Conservation (phyloP, 352 stramenopile genomes). For the Phytophthora pistaciae region DNA sequence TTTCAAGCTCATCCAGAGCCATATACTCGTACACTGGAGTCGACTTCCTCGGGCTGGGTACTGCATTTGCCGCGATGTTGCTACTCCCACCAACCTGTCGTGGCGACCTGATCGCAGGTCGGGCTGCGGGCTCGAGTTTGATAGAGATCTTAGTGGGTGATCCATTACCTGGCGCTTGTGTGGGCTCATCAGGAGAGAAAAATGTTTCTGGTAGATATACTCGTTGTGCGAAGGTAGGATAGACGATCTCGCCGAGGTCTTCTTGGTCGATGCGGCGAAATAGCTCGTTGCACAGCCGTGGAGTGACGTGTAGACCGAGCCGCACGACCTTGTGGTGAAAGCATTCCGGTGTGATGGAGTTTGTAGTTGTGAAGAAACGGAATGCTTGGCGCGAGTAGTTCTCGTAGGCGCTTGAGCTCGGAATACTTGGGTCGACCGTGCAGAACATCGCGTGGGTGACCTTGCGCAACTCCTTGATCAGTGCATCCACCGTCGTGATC, state of each 20-base stretch:
- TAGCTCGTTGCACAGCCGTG: conserved; percentile 56
- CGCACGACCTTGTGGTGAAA: conserved; percentile 76
- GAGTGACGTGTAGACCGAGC: conserved; percentile 59
- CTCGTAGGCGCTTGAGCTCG: conserved; percentile 54
- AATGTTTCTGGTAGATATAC: conserved; percentile 62
- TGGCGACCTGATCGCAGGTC: background rate
- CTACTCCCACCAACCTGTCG: background rate
- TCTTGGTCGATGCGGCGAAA: conserved; percentile 74
- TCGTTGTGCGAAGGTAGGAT: conserved; percentile 64
- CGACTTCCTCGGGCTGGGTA: conserved; percentile 27
- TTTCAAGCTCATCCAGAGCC: conserved; percentile 60
- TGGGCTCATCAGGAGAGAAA: conserved; percentile 25
- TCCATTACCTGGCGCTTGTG: background rate
- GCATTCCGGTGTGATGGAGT: conserved; percentile 70
- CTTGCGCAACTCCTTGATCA: conserved; percentile 66
- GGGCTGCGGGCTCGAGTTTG: conserved; percentile 6
- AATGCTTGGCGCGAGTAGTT: conserved; percentile 78
- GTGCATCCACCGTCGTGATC: conserved; percentile 49
- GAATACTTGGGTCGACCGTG: conserved; percentile 44
- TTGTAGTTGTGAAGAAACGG: conserved; percentile 81
- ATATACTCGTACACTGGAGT: conserved; percentile 59
- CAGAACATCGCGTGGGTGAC: conserved; percentile 57
- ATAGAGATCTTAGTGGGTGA: conserved; percentile 1
- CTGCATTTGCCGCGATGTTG: conserved; percentile 2
- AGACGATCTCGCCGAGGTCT: conserved; percentile 72